Evolutionary conservation across 2,329 filamentous ascomycete species (phyloP).

Genomic region (Blumeriella jaapii): DNA sequence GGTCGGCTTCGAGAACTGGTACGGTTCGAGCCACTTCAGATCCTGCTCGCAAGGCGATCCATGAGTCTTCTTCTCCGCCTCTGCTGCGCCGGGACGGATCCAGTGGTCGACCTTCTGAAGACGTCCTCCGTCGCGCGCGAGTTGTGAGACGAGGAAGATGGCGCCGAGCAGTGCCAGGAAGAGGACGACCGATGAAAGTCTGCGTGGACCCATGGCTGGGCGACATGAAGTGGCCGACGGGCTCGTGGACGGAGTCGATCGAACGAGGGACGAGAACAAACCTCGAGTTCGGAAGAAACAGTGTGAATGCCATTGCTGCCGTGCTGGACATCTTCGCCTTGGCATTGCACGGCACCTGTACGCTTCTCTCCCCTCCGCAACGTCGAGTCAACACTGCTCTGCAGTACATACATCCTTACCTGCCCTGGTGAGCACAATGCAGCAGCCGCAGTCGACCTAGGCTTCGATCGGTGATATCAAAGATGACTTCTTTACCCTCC

Average conservation of each 20-base stretch:
- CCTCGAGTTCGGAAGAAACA: too few species aligned
- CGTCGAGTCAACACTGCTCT: too few species aligned
- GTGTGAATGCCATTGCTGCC: too few species aligned
- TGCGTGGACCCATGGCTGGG: conserved; percentile 12
- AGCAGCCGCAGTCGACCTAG: too few species aligned
- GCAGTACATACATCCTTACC: too few species aligned
- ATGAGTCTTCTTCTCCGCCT: conserved; percentile 6
- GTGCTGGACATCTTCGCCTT: too few species aligned
- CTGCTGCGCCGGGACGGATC: conserved; percentile 6
- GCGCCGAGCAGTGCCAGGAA: conserved; percentile 14
- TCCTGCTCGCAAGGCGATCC: conserved; percentile 16
- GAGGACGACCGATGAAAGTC: conserved; percentile 13
- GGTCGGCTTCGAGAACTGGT: conserved; percentile 23
- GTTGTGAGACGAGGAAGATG: conserved; percentile 14
- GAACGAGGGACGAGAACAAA: too few species aligned
- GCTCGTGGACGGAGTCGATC: too few species aligned
- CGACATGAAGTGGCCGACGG: conserved; percentile 12
- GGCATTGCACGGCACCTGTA: too few species aligned
- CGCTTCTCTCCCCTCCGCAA: too few species aligned
- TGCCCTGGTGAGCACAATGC: too few species aligned
- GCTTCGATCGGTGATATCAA: too few species aligned
- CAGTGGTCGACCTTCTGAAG: conserved; percentile 11
- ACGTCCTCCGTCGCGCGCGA: conserved; percentile 7
- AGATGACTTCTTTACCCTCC: conserved; percentile 11
- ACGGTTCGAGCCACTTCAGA: conserved; percentile 21